Percentiles rank a stretch among this genome's conserved stretches.
Conservation (phyloP, 148 eudicot genomes). For the Mesembryanthemum crystallinum region DNA sequence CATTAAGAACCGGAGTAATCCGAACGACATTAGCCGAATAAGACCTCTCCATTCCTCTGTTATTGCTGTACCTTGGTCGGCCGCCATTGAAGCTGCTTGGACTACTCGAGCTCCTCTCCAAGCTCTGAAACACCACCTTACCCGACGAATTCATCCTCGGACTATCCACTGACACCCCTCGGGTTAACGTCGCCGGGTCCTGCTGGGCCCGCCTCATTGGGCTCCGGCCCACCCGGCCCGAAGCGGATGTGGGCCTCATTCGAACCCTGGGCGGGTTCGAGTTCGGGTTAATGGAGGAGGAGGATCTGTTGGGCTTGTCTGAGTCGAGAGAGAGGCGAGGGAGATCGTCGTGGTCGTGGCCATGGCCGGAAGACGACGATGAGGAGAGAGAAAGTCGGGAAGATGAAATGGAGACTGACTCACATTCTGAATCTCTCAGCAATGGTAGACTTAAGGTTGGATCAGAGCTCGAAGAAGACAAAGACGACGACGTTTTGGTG, state of each 20-base stretch:
- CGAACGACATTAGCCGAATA: slow-evolving; percentile 69
- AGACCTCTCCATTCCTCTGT: slow-evolving; percentile 71
- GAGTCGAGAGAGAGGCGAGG: slow-evolving; percentile 69
- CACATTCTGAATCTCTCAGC: slow-evolving; percentile 43
- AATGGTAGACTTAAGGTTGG: slow-evolving; percentile 50
- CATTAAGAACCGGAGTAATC: slow-evolving; percentile 79
- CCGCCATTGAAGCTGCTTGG: slow-evolving; percentile 86
- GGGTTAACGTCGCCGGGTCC: slow-evolving; percentile 26
- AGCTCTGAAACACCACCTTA: slow-evolving; percentile 61
- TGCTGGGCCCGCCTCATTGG: slow-evolving; percentile 28
- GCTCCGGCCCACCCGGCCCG: slow-evolving; percentile 32
- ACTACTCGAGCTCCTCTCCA: slow-evolving; percentile 81
- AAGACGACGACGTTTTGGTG: slow-evolving; percentile 43
- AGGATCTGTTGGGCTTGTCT: slow-evolving; percentile 31
- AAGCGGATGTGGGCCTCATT: slow-evolving; percentile 20
- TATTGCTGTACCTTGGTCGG: slow-evolving; percentile 38
- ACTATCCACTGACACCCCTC: slow-evolving; percentile 64
- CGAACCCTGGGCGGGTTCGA: slow-evolving; percentile 35
- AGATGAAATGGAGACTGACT: slow-evolving; percentile 25
- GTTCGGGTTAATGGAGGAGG: slow-evolving; percentile 8
- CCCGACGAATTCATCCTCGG: slow-evolving; percentile 91
- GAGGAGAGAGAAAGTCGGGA: slow-evolving; percentile 58
- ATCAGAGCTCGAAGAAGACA: slow-evolving; percentile 28
- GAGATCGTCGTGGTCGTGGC: slow-evolving; percentile 59
- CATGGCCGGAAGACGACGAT: slow-evolving; percentile 62